phyloP scores from a whole-genome alignment of 208 protist genomes.

The Naegleria fowleri region DNA sequence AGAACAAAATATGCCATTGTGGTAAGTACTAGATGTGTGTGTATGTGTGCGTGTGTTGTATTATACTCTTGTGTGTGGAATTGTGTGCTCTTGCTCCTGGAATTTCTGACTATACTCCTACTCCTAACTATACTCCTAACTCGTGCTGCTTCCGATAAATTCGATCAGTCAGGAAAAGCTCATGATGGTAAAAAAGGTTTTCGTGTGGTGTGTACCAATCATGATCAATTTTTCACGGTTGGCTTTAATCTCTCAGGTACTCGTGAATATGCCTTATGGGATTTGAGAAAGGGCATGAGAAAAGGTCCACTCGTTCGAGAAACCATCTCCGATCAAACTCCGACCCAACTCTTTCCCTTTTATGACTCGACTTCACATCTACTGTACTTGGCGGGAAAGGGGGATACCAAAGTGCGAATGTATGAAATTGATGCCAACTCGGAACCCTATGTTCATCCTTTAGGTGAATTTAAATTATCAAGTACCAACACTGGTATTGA shows the following conservation, averaged over 20 bases:
- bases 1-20: not conserved
- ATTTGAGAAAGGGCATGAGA: conserved; percentile 22
- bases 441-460: not conserved
- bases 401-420: not conserved
- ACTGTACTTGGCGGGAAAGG: not conserved
- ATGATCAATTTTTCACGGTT: conserved; percentile 1
- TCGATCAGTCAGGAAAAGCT: conserved; percentile 12
- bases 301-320: not conserved
- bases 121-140: no score
- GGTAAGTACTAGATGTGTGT: no score
- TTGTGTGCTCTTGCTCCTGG: no score
- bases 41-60: no score
- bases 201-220: not conserved
- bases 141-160: no score
- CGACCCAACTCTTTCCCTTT: not conserved
- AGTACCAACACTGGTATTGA: not conserved
- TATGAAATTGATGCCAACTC: not conserved
- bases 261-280: not conserved
- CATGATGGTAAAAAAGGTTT: conserved; percentile 26
- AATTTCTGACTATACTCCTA: no score
- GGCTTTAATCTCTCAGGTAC: not conserved
- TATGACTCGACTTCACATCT: not conserved
- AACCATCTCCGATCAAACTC: not conserved
- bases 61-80: no score
- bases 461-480: not conserved